Evolutionary conservation across 1,284 basidiomycete genomes (phyloP), one percentile per base, ranked within the genome.

Genomic region (Somion occarium): DNA sequence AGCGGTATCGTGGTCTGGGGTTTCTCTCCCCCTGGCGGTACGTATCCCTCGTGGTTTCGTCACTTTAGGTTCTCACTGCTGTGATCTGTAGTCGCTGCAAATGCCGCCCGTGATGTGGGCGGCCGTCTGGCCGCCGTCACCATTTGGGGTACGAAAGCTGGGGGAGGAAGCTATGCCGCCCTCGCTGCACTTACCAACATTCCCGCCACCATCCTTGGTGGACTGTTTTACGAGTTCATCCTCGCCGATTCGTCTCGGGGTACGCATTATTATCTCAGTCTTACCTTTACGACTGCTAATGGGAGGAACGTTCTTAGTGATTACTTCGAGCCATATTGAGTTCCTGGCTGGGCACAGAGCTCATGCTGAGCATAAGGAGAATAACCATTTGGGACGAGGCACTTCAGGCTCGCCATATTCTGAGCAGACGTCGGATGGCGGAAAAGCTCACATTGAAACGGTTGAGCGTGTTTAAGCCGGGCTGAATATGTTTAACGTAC

Each of bases 21-120:
- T n/a, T 58, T 42, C 48, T 46, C 52, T 18, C 52, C 50, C 18
- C 34, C 52, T 41, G 56, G 54, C 12, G 37, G 53, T 54, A 50
- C 37, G 54, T 49, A n/a, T n/a, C n/a, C 3, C 30, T 38, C n/a
- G n/a, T n/a, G n/a, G n/a, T n/a, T n/a, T n/a, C n/a, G n/a, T 23
- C 42, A 22, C 39, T 4, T 15, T 38, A 27, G 23, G 5, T n/a
- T 37, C 7, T 5, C n/a, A 5, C n/a, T n/a, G n/a, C n/a, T n/a
- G 19, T 18, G 44, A 5, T 7, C 20, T 13, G 24, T 26, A 53
- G 49, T 87, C 52, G 75, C 81, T 12, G 71, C 82, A 18, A 88
- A 88, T 62, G 67, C 82, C 1, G 84, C 85, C 26, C 80, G 85
- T 57, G 85, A 88, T 60, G 41, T 88, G 44, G 85, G 85, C 18